A percentile compares a stretch with the other conserved stretches of the same genome.
These are phyloP conservation scores for Fremontodendron californicum DNA, from an alignment of 345 rosid species.

Conservation along the genomic window DNA sequence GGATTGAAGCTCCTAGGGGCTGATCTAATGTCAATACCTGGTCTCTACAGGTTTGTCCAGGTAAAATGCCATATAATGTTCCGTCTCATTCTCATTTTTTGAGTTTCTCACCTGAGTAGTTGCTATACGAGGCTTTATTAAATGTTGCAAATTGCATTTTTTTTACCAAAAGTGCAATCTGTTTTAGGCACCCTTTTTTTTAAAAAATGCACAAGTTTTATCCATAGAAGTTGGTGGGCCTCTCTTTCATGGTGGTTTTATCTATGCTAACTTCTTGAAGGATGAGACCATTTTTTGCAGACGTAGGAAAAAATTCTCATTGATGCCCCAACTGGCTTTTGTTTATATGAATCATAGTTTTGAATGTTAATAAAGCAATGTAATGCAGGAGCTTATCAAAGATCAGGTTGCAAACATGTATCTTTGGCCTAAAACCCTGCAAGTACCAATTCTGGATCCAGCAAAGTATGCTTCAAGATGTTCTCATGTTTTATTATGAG, in stretches of 20 bases:
- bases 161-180: slow-evolving; percentile 7
- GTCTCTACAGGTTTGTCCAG: slow-evolving; percentile 85
- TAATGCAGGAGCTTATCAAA: slow-evolving; percentile 77
- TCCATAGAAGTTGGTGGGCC: not conserved
- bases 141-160: slow-evolving; percentile 10
- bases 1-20: slow-evolving; percentile 88
- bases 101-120: slow-evolving; percentile 9
- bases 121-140: slow-evolving; percentile 13
- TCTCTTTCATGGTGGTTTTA: not conserved
- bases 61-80: slow-evolving; percentile 24
- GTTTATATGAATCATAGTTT: slow-evolving; percentile 7
- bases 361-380: not conserved
- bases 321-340: not conserved
- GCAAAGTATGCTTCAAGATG: slow-evolving; percentile 46
- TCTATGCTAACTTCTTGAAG: slow-evolving; percentile 4
- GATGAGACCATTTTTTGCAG: not conserved
- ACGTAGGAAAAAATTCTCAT: not conserved
- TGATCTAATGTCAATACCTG: slow-evolving; percentile 97
- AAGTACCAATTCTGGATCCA: slow-evolving; percentile 70
- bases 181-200: not conserved
- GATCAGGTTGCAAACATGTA: slow-evolving; percentile 95
- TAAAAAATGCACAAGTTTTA: not conserved
- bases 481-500: not conserved
- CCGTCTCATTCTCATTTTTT: not conserved
- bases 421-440: slow-evolving; percentile 88